Conservation (phyloP, 768 basidiomycete genomes). For the Collybia nuda region DNA sequence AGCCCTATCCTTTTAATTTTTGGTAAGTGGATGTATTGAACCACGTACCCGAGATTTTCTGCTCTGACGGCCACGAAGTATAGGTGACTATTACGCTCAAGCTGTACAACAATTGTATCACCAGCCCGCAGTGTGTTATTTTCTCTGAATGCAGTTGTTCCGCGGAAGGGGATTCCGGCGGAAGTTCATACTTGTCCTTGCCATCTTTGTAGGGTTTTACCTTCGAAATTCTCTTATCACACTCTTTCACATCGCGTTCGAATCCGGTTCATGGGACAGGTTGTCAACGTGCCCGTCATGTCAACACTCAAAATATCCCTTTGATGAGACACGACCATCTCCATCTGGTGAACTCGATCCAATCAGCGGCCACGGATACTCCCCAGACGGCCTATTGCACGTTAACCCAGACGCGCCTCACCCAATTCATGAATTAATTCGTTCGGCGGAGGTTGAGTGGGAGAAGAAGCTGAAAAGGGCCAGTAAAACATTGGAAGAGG, state of each 20-base stretch:
- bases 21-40: no score
- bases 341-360: neutral
- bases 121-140: neutral
- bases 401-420: conserved; percentile 36
- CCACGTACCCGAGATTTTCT: no score
- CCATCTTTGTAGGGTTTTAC: neutral
- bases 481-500: conserved; percentile 64
- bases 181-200: neutral
- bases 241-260: no score
- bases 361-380: conserved; percentile 13
- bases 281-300: no score
- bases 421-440: conserved; percentile 70
- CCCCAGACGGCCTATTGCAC: conserved; percentile 20
- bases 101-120: no score
- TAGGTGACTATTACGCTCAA: no score
- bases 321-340: neutral
- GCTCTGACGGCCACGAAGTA: no score
- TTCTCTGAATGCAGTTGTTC: neutral
- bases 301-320: neutral
- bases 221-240: neutral
- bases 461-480: conserved; percentile 53
- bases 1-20: no score
- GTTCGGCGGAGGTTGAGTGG: conserved; percentile 61
- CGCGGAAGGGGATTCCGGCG: neutral
- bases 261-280: no score